Base-by-base conservation (phyloP, 2,329 filamentous ascomycete species). In the Macrophomina phaseolina region DNA sequence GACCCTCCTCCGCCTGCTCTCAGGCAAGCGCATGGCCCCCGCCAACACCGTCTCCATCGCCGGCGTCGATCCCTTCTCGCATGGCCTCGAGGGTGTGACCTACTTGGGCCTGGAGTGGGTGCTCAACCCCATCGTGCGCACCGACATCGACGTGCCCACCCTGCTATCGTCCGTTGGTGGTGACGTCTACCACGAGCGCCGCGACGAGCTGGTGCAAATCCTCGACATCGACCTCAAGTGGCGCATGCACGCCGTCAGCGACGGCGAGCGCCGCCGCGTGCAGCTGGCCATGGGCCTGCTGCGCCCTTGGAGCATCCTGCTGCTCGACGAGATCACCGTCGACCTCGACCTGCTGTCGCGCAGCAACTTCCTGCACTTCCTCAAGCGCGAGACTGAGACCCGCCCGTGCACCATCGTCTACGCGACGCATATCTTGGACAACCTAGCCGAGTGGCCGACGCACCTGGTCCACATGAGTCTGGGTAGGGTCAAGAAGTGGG, bases 31-130 rank as follows among this genome's bases (percentile, higher is more conserved):
- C 66, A 91, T 99, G 74, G 91, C 94, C 1, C 94, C 95, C 0
- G 81, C 83, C 64, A 83, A 86, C 75, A 89, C 89, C 70, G 91
- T 99, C 77, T 83, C 82, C 73, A 90, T 99, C 69, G 90, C 88
- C 58, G 92, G 91, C 69, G 88, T 92, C 58, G 95, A 99, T 80
- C 95, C 95, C 8, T 99, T 99, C 87, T 91, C 92, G 78, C 87
- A 93, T 42, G 89, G 90, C 11, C 88, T 97, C 34, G 92, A 97
- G 80, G 95, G 95, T 69, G 94, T 99, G 38, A 98, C 94, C 28
- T 99, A 99, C 80, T 90, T 99, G 7, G 95, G 95, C 0, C 88
- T 97, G 0, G 95, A 99, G 84, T 99, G 95, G 95, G 95, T 98
- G 3, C 87, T 99, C 9, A 98, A 98, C 83, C 92, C 92, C 58